Evolutionary conservation across 805 yeast species (phyloP), one percentile per base, ranked within the genome.

Genomic region (Cyberlindnera euphorbiiphila): DNA sequence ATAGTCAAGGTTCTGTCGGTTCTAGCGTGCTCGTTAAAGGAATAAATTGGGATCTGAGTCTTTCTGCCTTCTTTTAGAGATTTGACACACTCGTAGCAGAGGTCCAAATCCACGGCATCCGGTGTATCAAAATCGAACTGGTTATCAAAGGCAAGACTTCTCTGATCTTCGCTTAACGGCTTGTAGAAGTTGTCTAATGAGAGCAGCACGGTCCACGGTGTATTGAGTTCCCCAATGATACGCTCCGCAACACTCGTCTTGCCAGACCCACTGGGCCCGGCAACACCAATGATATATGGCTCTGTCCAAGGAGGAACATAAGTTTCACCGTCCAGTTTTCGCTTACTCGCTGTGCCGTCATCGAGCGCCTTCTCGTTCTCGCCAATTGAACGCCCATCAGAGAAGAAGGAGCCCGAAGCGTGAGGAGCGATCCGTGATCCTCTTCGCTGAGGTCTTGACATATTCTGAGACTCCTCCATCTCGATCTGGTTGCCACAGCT

Each of bases 141-240:
- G 48, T 81, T 74, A 8, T 62, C 54, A 56, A 81, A 83, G 0
- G 97, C 98, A 36, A 49, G 53, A 39, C 65, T 50, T 13, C 83
- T 68, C 46, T 85, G 76, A 29, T 77, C 91, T 3, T 59, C 62
- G 2, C 68, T 70, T 48, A 93, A 66, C 0, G 93, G 93, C 32
- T 72, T 77, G 64, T 93, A 93, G 57, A 91, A 93, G 61, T 91
- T 91, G 57, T 93, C 98, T 64, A 88, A 70, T 2, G 96, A 84
- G 15, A 91, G 56, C 39, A 93, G 66, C 10, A 93, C 91, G 0
- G 97, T 86, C 96, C 98, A 89, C 1, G 98, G 98, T 38, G 86
- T 86, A 61, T 86, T 81, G 42, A 78, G 67, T 44, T 80, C 78
- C 38, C 81, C 75, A 36, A 89, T 85, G 50, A 93, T 81, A 46